Base-by-base conservation (phyloP, 176 grass and related monocot species). In the Aegilops speltoides region DNA sequence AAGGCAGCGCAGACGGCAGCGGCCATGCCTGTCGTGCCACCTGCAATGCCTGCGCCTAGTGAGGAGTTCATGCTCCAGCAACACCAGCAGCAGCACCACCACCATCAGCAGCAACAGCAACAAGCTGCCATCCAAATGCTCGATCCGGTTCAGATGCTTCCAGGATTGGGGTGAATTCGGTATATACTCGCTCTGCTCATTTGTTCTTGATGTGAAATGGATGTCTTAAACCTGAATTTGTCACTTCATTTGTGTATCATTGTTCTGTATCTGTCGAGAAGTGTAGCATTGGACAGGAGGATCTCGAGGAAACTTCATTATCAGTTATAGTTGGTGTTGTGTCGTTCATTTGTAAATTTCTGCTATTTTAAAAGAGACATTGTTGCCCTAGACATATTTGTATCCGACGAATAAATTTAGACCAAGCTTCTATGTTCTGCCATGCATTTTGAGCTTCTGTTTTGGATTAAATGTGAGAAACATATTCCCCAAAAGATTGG, bases 141-240 rank as follows among this genome's bases (percentile, higher is more conserved):
- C 10, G 94, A 95, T 68, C 87, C 86, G 6, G 75, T 89, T 67
- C 94, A 95, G 78, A 95, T 95, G 78, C 89, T 93, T 40, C 91
- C 89, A n/a, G 87, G 79, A 66, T 62, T 92, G 82, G 85, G 91
- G 22, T 92, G 82, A 92, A 83, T 67, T 56, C 7, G 29, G 73
- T 88, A 88, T 88, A 88, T 64, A 15, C 5, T 43, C 70, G 20
- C 9, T 45, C 82, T 78, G 14, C 82, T 43, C 19, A 70, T 81
- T 71, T 77, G 19, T 78, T 84, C 45, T 91, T 64, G 3, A 17
- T 88, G 32, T 82, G 56, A 84, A 71, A 78, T 82, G 70, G 82
- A 70, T 85, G 19, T 4, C 63, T 87, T 12, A 50, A 52, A 6
- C 5, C 13, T 15, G 70, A 70, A 64, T 70, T 31, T 0, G 23